Evolutionary conservation across 768 basidiomycete genomes (phyloP), one percentile per base, ranked within the genome.

Genomic region (Coprinopsis sp.): DNA sequence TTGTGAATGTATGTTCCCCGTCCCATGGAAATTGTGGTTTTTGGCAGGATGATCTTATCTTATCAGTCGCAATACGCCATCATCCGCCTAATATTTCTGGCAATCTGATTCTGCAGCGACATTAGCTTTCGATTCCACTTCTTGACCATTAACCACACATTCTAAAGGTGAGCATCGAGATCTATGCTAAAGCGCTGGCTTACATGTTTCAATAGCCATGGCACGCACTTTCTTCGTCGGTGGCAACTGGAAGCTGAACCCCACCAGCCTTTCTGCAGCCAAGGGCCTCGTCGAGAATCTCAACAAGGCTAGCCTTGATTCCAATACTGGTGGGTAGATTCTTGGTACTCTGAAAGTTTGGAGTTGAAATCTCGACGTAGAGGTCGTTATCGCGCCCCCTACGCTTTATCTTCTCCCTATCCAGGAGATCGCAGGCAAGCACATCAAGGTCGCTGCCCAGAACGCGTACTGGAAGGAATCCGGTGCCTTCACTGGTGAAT

Each of bases 241-340:
- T 52, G 91, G 93, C 24, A 97, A 98, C 79, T 97, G 95, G 81
- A 99, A 97, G 76, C 85, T 98, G 84, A 95, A 97, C 73, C 88
- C 88, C 23, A 71, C 72, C 49, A 78, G 82, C 29, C 72, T 72
- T 53, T 74, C 75, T 53, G 75, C 81, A 55, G 84, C 87, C 65
- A 70, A 70, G 53, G 67, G 71, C 34, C 78, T 99, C 59, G 67
- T 90, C 56, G 66, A 79, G 42, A 61, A 72, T 39, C 70, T 99
- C 44, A 96, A 96, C 71, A 67, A 79, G 3, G 91, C 91, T 43
- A 71, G 80, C 41, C 68, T 98, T 42, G 90, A 95, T 63, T 70
- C 80, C 19, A 63, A 74, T 29, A 84, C 86, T 44, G 93, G 94
- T 91, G 51, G 52, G 77, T 51, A 46, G 37, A 16, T 33, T 23